Conservation (phyloP, 805 yeast species). For the Komagataella pseudopastoris region DNA sequence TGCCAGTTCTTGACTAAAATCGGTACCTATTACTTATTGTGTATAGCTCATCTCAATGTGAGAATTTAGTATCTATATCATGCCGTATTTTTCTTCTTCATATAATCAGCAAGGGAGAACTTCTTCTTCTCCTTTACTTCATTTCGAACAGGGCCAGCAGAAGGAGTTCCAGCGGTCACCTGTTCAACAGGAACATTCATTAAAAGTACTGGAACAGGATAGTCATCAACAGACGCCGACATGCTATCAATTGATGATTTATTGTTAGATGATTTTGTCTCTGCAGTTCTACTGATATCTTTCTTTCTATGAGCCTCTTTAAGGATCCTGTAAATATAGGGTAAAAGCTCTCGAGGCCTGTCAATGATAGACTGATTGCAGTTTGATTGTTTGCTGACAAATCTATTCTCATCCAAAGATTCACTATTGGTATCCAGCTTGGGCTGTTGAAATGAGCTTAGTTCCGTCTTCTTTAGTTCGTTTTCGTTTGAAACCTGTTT, state of each 20-base stretch:
- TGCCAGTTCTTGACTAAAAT: constrained; percentile 38
- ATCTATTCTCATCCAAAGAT: neutral
- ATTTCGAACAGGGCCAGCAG: neutral
- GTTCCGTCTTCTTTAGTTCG: neutral
- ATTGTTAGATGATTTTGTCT: neutral
- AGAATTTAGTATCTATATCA: neutral
- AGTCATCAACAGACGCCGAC: neutral
- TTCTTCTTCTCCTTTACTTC: neutral
- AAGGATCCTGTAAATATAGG: neutral
- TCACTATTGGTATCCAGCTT: neutral
- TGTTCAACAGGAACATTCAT: neutral
- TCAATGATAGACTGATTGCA: neutral
- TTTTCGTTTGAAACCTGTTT: neutral
- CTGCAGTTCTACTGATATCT: neutral
- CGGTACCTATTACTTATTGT: neutral
- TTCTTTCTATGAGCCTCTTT: neutral
- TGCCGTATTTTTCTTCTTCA: neutral
- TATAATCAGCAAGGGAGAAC: neutral
- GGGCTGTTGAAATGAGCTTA: neutral
- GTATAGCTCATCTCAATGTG: neutral
- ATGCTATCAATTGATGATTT: neutral
- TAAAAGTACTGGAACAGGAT: neutral
- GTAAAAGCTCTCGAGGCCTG: neutral
- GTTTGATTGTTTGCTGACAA: neutral
- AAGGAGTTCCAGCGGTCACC: neutral